Evolutionary conservation across 257 asterid species (phyloP).

Genomic region (Scutellaria galericulata): DNA sequence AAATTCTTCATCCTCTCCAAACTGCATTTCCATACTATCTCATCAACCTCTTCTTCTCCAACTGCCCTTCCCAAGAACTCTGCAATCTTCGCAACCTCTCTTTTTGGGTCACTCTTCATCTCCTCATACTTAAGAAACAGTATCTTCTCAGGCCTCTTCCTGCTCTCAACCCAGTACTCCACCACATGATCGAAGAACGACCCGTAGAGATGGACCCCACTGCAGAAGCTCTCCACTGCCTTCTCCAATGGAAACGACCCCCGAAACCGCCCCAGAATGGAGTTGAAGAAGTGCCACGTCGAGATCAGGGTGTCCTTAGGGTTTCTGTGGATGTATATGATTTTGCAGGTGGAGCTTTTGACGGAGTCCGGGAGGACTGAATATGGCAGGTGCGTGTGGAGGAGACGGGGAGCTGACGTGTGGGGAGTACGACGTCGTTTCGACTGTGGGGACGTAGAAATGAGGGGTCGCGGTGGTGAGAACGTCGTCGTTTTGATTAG

Average conservation of each 20-base stretch:
- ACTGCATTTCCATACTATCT: slow-evolving; percentile 1
- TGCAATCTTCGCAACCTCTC: slow-evolving; percentile 39
- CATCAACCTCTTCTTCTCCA: slow-evolving; percentile 35
- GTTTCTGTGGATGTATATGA: slow-evolving; percentile 20
- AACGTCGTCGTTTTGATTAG: slow-evolving; percentile 1
- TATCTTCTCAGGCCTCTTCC: slow-evolving; percentile 40
- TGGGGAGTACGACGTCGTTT: not conserved
- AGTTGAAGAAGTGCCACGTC: slow-evolving; percentile 12
- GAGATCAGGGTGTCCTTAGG: slow-evolving; percentile 22
- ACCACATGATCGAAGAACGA: slow-evolving; percentile 44
- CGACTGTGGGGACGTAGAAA: slow-evolving; percentile 30
- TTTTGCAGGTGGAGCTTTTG: not conserved
- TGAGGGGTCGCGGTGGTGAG: slow-evolving; percentile 11
- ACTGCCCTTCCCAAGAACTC: slow-evolving; percentile 45
- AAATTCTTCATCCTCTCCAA: slow-evolving; percentile 25
- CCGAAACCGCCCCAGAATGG: not conserved
- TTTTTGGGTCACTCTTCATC: slow-evolving; percentile 38
- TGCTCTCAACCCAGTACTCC: slow-evolving; percentile 47
- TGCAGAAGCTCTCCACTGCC: slow-evolving; percentile 37
- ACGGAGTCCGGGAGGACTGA: slow-evolving; percentile 24
- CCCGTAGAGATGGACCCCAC: slow-evolving; percentile 31
- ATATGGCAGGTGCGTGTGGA: slow-evolving; percentile 29
- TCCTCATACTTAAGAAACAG: slow-evolving; percentile 53
- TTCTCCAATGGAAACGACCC: not conserved
- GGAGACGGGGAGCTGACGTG: not conserved